phyloP scores from a whole-genome alignment of 257 asterid species.

The Solanum rostratum region DNA sequence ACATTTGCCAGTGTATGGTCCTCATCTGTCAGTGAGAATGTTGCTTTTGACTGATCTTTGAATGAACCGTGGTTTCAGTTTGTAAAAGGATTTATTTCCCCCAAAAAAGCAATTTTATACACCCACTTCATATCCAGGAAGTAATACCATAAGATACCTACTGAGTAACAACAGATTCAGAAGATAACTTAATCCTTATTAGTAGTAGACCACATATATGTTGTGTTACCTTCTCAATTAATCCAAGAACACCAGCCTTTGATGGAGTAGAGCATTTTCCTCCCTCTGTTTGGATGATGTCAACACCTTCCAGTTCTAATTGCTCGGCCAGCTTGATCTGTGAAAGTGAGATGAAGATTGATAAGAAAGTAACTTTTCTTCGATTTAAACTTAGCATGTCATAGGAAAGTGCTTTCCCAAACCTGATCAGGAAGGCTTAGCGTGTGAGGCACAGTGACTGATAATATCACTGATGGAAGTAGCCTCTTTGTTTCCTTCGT shows the following conservation, averaged over 20 bases:
- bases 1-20: slow-evolving; percentile 83
- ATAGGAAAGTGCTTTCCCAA: background rate
- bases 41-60: slow-evolving; percentile 55
- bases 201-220: background rate
- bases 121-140: too few relatives aligned
- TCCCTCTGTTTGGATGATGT: slow-evolving; percentile 87
- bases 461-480: slow-evolving; percentile 55
- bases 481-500: slow-evolving; percentile 61
- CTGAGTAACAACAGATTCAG: background rate
- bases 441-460: slow-evolving; percentile 90
- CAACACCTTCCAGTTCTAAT: slow-evolving; percentile 74
- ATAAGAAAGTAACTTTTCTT: background rate
- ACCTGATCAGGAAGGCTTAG: slow-evolving; percentile 94
- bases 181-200: background rate
- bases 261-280: slow-evolving; percentile 74
- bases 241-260: slow-evolving; percentile 69
- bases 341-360: background rate
- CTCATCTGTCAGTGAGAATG: slow-evolving; percentile 68
- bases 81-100: too few relatives aligned
- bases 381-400: background rate
- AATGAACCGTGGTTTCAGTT: slow-evolving; percentile 49
- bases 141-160: too few relatives aligned
- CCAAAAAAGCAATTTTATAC: too few relatives aligned
- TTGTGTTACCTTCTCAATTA: slow-evolving; percentile 62
- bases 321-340: slow-evolving; percentile 77